Conservation (phyloP, 1,284 basidiomycete genomes). For the Cryptococcus hybrid region DNA sequence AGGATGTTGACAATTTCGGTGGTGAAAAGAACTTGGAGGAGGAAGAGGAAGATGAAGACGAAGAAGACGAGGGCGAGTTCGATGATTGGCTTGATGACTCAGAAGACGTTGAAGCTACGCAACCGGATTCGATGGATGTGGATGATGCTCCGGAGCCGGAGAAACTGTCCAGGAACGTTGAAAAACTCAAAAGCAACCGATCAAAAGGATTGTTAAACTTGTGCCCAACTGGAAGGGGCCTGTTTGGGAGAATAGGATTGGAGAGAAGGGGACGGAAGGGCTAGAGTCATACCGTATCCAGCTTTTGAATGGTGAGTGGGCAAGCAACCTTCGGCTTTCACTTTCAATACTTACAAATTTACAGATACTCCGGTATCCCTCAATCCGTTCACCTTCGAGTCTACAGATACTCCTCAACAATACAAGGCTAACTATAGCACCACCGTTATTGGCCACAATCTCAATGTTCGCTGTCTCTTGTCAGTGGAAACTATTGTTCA, state of each 20-base stretch:
- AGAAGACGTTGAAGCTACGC: constrained; percentile 25
- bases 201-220: constrained; percentile 44
- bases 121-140: constrained; percentile 10
- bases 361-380: constrained; percentile 42
- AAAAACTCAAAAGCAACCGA: constrained; percentile 25
- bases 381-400: constrained; percentile 45
- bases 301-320: constrained; percentile 43
- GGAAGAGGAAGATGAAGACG: constrained; percentile 37
- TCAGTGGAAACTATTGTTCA: constrained; percentile 17
- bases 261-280: constrained; percentile 30
- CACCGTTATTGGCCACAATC: constrained; percentile 27
- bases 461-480: constrained; percentile 31
- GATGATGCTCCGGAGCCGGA: neutral
- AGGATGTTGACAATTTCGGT: constrained; percentile 42
- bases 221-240: constrained; percentile 44
- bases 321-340: neutral
- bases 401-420: constrained; percentile 22
- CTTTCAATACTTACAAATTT: constrained; percentile 1
- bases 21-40: constrained; percentile 23
- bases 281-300: constrained; percentile 44
- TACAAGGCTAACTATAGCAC: constrained; percentile 33
- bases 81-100: constrained; percentile 48
- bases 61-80: constrained; percentile 40
- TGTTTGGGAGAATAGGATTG: constrained; percentile 42
- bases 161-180: constrained; percentile 20